phyloP scores from a whole-genome alignment of 2,329 filamentous ascomycete genomes.

The Sordariomycetes sp. region DNA sequence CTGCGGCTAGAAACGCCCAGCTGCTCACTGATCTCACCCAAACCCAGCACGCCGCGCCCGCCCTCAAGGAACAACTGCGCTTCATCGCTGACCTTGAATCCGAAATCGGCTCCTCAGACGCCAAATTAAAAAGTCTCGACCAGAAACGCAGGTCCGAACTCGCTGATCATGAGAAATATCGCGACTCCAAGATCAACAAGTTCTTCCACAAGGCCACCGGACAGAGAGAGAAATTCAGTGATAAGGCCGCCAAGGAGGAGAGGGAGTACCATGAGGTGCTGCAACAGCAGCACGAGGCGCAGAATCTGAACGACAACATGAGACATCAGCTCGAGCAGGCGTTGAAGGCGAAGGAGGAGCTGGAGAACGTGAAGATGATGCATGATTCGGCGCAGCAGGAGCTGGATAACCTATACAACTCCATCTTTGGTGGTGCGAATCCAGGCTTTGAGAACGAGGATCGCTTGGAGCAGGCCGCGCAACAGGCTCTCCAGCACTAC shows the following conservation, averaged over 20 bases:
- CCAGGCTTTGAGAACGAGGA: conserved; percentile 46
- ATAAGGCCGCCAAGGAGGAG: conserved; percentile 37
- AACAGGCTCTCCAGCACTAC: conserved; percentile 24
- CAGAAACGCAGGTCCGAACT: conserved; percentile 34
- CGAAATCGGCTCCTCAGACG: neutral
- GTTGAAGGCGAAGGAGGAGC: conserved; percentile 17
- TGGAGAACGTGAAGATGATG: conserved; percentile 23
- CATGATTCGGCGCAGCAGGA: conserved; percentile 32
- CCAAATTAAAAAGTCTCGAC: neutral
- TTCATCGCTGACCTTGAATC: neutral
- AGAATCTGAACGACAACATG: conserved; percentile 30
- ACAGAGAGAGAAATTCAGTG: conserved; percentile 26
- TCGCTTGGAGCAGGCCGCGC: conserved; percentile 26
- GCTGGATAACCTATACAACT: conserved; percentile 34
- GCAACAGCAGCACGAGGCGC: conserved; percentile 35
- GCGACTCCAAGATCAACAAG: conserved; percentile 13
- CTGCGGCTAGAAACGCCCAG: neutral
- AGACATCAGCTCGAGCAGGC: conserved; percentile 29
- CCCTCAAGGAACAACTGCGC: neutral
- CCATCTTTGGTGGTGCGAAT: conserved; percentile 43
- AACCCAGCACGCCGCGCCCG: neutral
- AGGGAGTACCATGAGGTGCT: conserved; percentile 44
- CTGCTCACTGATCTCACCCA: neutral
- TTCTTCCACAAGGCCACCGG: conserved; percentile 16
- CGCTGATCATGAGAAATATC: conserved; percentile 42